These are phyloP conservation scores for Pseudocercospora fijiensis DNA, from an alignment of 2,329 filamentous ascomycete species.

Conservation along the genomic window DNA sequence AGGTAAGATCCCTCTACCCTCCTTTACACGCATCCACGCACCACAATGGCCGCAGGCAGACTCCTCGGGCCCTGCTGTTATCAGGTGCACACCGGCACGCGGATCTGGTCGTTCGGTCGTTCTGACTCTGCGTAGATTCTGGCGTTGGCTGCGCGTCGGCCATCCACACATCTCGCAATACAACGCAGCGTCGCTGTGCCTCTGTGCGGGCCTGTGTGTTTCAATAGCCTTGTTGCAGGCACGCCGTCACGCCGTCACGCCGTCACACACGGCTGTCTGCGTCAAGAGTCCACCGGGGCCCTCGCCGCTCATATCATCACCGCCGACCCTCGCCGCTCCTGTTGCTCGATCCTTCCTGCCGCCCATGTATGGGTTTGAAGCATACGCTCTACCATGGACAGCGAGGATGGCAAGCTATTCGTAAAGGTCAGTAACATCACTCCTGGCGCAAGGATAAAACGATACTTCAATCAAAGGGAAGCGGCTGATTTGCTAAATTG, in stretches of 20 bases:
- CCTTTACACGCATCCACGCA: conserved; percentile 8
- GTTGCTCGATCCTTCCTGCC: conserved; percentile 18
- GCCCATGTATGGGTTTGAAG: conserved; percentile 23
- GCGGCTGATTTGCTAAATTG: conserved; percentile 2
- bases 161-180: conserved; percentile 7
- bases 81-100: conserved; percentile 18
- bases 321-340: conserved; percentile 18
- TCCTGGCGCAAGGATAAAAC: not conserved
- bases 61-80: conserved; percentile 5
- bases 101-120: not conserved
- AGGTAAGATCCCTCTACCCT: conserved; percentile 3
- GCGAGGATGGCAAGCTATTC: conserved; percentile 86
- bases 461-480: not conserved
- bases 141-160: not conserved
- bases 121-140: conserved; percentile 11
- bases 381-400: conserved; percentile 61
- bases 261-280: conserved; percentile 22
- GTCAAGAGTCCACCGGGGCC: conserved; percentile 16
- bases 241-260: conserved; percentile 23
- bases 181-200: conserved; percentile 9
- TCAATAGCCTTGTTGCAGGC: conserved; percentile 9
- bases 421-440: conserved; percentile 65
- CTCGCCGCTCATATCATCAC: conserved; percentile 8
- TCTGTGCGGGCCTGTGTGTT: conserved; percentile 8
- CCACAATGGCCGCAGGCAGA: conserved; percentile 7